Evolutionary conservation across 257 asterid species (phyloP), one percentile per base, ranked within the genome.

Genomic region (Solanum phureja): DNA sequence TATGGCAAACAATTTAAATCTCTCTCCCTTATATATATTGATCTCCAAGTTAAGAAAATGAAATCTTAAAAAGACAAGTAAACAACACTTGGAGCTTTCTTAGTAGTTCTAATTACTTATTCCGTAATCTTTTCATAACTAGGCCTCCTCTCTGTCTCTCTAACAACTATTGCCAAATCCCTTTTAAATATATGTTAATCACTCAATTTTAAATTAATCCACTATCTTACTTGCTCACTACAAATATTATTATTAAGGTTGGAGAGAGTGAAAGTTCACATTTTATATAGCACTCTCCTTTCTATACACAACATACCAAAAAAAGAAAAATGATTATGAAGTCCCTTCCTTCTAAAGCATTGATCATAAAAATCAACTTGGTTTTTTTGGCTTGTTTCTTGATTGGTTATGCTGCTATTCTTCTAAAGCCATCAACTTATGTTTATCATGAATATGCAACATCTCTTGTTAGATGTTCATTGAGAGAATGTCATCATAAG

Each of bases 401-500:
- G 91, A 27, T 93, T 18, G 86, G 90, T 14, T 96, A 93, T 85
- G 96, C 85, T 31, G 76, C 89, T 86, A 93, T 93, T 81, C 94
- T 93, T 64, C 90, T 93, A 58, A 86, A 90, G 92, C 99, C 98
- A 42, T 92, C 96, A 2, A 87, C 93, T 87, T 91, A 92, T 31
- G 85, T 89, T 8, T 92, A 93, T 89, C 95, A 92, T 76, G 93
- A 89, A 18, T 94, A 82, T 10, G 95, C 95, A 0, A 87, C 94
- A 13, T 90, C 91, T 0, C 72, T 94, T 27, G 93, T 96, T 62
- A 89, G 88, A 24, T 96, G 99, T 91, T 94, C 99, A 8, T 92
- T 93, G 74, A 91, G 90, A 27, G 93, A 91, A 29, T 96, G 99
- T 89, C 94, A 90, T 90, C 98, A 89, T 89, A 94, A 94, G 99